phyloP scores from a whole-genome alignment of 805 yeast genomes.

The Spathaspora passalidarum region DNA sequence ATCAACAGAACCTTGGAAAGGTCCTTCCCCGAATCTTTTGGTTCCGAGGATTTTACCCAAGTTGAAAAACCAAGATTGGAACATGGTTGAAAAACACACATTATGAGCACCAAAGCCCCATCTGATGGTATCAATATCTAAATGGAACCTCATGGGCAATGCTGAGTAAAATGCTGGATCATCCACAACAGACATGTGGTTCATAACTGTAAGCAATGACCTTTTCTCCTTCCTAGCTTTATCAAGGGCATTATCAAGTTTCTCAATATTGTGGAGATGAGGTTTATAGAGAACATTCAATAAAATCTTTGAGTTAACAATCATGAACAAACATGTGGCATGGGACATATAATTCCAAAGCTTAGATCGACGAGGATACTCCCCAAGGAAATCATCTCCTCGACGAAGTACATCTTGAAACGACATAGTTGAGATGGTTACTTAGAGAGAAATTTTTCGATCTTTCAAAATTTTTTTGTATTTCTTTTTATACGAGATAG shows the following conservation, averaged over 20 bases:
- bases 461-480: neutral
- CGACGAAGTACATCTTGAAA: slow-evolving; percentile 62
- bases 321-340: slow-evolving; percentile 63
- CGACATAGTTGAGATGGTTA: slow-evolving; percentile 48
- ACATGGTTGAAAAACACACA: slow-evolving; percentile 67
- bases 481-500: neutral
- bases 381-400: slow-evolving; percentile 67
- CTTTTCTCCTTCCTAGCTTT: slow-evolving; percentile 65
- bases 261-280: slow-evolving; percentile 56
- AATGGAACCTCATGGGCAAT: slow-evolving; percentile 67
- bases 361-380: slow-evolving; percentile 56
- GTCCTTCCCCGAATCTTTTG: slow-evolving; percentile 86
- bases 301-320: slow-evolving; percentile 60
- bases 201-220: slow-evolving; percentile 82
- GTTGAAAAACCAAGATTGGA: slow-evolving; percentile 64
- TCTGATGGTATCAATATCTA: slow-evolving; percentile 63
- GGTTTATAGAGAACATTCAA: slow-evolving; percentile 64
- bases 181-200: slow-evolving; percentile 88
- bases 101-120: slow-evolving; percentile 97
- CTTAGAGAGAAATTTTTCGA: neutral
- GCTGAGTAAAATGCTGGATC: slow-evolving; percentile 91
- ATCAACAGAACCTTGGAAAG: slow-evolving; percentile 87
- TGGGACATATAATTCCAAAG: slow-evolving; percentile 71
- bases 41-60: slow-evolving; percentile 88
- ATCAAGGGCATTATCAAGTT: slow-evolving; percentile 61